Conservation (phyloP, 2,329 filamentous ascomycete genomes). For the Parastagonospora nodorum region DNA sequence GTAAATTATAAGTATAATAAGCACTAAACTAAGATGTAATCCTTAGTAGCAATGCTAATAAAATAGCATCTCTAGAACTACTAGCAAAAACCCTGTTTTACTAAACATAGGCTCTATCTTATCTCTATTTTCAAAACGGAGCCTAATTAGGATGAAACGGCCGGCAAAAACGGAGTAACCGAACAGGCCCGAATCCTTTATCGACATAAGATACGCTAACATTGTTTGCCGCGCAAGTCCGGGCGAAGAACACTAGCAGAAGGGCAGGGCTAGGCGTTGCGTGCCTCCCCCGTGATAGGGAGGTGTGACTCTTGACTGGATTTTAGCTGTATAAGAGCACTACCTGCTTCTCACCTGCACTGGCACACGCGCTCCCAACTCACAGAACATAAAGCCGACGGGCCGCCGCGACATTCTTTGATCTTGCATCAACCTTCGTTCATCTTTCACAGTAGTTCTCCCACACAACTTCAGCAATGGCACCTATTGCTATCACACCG, state of each 20-base stretch:
- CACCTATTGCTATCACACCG: slow-evolving; percentile 41
- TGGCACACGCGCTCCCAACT: not conserved
- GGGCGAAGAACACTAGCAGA: slow-evolving; percentile 11
- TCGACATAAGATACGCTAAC: slow-evolving; percentile 12
- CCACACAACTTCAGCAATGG: slow-evolving; percentile 22
- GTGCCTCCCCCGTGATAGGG: slow-evolving; percentile 30
- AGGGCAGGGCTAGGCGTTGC: slow-evolving; percentile 15
- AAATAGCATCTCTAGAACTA: too few relatives aligned
- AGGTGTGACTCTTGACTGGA: slow-evolving; percentile 31
- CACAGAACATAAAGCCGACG: not conserved
- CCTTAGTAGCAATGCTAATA: too few relatives aligned
- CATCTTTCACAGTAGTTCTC: not conserved
- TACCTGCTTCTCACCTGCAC: slow-evolving; percentile 3
- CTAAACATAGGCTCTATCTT: too few relatives aligned
- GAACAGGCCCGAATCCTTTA: too few relatives aligned
- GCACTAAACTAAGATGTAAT: too few relatives aligned
- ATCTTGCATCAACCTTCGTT: not conserved
- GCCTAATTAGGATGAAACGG: too few relatives aligned
- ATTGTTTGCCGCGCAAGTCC: slow-evolving; percentile 17
- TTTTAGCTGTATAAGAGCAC: slow-evolving; percentile 25
- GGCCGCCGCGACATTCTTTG: too few relatives aligned
- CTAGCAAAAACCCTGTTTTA: too few relatives aligned
- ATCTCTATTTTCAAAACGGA: too few relatives aligned
- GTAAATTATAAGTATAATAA: too few relatives aligned
- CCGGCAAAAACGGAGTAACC: too few relatives aligned